Base-by-base conservation (phyloP, 768 basidiomycete species). In the Amanita brunnescens region DNA sequence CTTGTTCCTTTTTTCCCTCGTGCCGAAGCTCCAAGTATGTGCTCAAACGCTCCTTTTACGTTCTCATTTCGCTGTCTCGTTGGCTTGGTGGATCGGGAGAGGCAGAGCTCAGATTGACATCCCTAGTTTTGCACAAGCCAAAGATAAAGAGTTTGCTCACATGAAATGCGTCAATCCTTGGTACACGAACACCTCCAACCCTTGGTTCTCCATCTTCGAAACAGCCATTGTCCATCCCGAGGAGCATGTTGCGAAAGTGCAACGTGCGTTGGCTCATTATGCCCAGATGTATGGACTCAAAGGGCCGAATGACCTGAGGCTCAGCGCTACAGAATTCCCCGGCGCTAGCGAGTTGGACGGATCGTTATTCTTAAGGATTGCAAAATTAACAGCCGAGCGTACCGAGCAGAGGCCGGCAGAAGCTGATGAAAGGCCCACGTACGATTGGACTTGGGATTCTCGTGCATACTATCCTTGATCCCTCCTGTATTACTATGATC, bases 121-220 rank as follows among this genome's bases (percentile, higher is more conserved):
- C 52, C 61, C 61, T 39, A 68, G 61, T 1, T 79, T 85, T 64
- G 42, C 2, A 53, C 59, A 10, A 53, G 58, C 18, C 58, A 61
- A 12, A 57, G 57, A 6, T 10, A 16, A 35, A 35, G 34, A 35
- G n/a, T 10, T 33, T 38, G 37, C 12, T 47, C 56, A 35, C n/a
- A n/a, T n/a, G n/a, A n/a, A n/a, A n/a, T n/a, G n/a, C n/a, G n/a
- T n/a, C n/a, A n/a, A n/a, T n/a, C n/a, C n/a, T n/a, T n/a, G n/a
- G n/a, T n/a, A 64, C 64, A 2, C 52, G 47, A 69, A 55, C 39
- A 32, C 64, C 30, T 60, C 61, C n/a, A 81, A 83, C 56, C 69
- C 77, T 2, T 85, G 83, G 85, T 64, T 74, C 10, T 61, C 74
- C 16, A 63, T 85, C 58, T 60, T 83, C 21, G 70, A 79, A 39